These are phyloP conservation scores for Bryoglossum gracile DNA, from an alignment of 495 filamentous ascomycete genomes.

Conservation along the genomic window DNA sequence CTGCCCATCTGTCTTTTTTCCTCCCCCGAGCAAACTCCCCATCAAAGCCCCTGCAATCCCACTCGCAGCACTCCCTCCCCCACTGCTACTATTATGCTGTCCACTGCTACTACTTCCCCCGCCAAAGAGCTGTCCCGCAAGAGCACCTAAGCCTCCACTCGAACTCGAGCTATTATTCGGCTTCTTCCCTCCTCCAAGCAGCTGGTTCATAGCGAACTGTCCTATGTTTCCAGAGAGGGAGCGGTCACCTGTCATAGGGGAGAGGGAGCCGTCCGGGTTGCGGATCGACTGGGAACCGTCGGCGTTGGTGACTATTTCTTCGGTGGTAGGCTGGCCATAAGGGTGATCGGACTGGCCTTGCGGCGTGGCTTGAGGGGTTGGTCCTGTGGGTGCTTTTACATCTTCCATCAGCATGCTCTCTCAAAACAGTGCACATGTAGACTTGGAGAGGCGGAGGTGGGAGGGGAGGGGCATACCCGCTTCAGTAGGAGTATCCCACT, in stretches of 20 bases:
- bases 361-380: slow-evolving; percentile 46
- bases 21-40: slow-evolving; percentile 22
- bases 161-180: neutral
- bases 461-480: slow-evolving; percentile 23
- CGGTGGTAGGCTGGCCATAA: slow-evolving; percentile 37
- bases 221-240: slow-evolving; percentile 17
- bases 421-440: too few species aligned
- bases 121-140: slow-evolving; percentile 19
- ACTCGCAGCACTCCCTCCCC: slow-evolving; percentile 8
- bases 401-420: neutral
- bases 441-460: neutral
- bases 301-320: slow-evolving; percentile 43
- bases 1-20: slow-evolving; percentile 20
- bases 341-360: slow-evolving; percentile 40
- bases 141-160: slow-evolving; percentile 10
- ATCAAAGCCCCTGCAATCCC: slow-evolving; percentile 25
- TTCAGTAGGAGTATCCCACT: slow-evolving; percentile 71
- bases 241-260: slow-evolving; percentile 29
- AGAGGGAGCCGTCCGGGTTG: slow-evolving; percentile 42
- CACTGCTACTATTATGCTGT: slow-evolving; percentile 1
- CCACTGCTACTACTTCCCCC: slow-evolving; percentile 13
- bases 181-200: slow-evolving; percentile 17
- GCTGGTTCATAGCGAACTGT: slow-evolving; percentile 22
- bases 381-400: slow-evolving; percentile 35
- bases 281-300: slow-evolving; percentile 45